Conservation (phyloP, 352 stramenopile genomes). For the Globisporangium rhizosaccharum region DNA sequence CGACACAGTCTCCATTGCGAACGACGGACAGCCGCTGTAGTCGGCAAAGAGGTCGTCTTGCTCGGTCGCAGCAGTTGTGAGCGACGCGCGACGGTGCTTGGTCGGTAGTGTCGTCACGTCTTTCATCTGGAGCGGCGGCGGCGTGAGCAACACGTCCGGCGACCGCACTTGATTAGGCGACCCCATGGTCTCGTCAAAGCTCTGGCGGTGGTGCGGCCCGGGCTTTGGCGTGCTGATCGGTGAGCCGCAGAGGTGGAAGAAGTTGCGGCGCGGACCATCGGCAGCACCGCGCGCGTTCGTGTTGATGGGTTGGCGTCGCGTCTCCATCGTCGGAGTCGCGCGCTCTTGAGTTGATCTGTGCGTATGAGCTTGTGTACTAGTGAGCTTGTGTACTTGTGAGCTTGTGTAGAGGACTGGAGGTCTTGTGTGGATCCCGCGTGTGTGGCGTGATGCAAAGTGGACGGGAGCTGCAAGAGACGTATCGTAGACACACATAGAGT, state of each 20-base stretch:
- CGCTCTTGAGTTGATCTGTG: neutral
- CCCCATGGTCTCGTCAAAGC: conserved; percentile 21
- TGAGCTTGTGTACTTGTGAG: neutral
- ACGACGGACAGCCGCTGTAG: conserved; percentile 23
- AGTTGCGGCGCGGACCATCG: conserved; percentile 20
- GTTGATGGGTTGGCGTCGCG: neutral
- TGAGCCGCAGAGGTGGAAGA: conserved; percentile 75
- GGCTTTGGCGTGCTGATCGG: conserved; percentile 65
- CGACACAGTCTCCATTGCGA: conserved; percentile 7
- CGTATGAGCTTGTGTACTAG: neutral
- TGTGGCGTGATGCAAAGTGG: neutral
- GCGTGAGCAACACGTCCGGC: conserved; percentile 17
- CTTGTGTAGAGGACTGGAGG: neutral
- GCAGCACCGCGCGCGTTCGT: conserved; percentile 2
- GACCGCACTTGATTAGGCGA: conserved; percentile 28
- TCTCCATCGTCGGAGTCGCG: neutral
- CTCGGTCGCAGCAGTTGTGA: conserved; percentile 8
- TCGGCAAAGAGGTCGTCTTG: conserved; percentile 24
- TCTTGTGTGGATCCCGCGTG: neutral
- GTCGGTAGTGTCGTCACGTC: conserved; percentile 17
- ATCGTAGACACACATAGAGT: neutral
- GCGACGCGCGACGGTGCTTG: conserved; percentile 10
- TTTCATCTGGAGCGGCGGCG: conserved; percentile 27
- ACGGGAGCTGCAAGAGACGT: neutral
- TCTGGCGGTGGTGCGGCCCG: conserved; percentile 31